These are phyloP conservation scores for Polygonum maritimum DNA, from an alignment of 148 eudicot genomes.

Conservation along the genomic window DNA sequence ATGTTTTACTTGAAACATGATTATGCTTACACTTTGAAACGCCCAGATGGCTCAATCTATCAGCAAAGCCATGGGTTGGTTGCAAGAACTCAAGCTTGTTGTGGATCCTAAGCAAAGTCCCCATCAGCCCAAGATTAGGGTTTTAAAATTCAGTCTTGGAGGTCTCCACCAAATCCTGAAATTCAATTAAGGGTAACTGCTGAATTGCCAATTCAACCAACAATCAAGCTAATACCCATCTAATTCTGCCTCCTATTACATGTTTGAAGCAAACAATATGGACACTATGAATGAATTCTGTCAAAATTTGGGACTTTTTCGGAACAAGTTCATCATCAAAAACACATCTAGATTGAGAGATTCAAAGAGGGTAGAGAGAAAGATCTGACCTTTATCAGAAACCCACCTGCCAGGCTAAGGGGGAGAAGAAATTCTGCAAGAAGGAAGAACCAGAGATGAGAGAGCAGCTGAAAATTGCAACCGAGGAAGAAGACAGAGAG, in stretches of 20 bases:
- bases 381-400: conserved; percentile 2
- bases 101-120: conserved; percentile 65
- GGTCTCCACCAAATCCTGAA: conserved; percentile 26
- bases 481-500: background rate
- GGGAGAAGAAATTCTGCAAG: background rate
- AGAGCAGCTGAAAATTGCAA: background rate
- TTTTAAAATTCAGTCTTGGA: conserved; percentile 11
- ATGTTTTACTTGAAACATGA: conserved; percentile 21
- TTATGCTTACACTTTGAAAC: conserved; percentile 21
- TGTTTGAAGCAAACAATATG: background rate
- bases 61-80: conserved; percentile 51
- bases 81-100: conserved; percentile 66
- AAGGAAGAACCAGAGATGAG: background rate
- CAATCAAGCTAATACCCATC: background rate
- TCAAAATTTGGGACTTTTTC: background rate
- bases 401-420: background rate
- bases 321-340: background rate
- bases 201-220: conserved; percentile 1
- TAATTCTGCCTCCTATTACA: background rate
- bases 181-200: background rate
- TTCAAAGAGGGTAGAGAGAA: background rate
- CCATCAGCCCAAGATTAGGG: conserved; percentile 33
- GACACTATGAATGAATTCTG: background rate
- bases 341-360: background rate
- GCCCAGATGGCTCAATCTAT: conserved; percentile 35